phyloP scores from a whole-genome alignment of 2,329 filamentous ascomycete genomes.

The Fusarium guadeloupense region DNA sequence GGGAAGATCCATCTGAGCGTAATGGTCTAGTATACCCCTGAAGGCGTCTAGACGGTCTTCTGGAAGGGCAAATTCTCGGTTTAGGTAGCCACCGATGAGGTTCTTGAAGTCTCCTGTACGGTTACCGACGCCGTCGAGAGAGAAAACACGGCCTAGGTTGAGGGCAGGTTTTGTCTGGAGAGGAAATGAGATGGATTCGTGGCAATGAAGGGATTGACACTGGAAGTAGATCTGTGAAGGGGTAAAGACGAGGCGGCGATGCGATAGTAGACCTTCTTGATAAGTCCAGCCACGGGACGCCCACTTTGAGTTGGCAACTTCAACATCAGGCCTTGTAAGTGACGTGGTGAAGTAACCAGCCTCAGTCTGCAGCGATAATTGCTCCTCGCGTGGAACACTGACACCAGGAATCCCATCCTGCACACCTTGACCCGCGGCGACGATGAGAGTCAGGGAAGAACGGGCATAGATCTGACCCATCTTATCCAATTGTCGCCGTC shows the following conservation, averaged over 20 bases:
- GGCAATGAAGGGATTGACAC: constrained; percentile 50
- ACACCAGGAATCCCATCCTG: constrained; percentile 49
- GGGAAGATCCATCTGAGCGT: constrained; percentile 39
- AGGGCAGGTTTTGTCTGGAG: constrained; percentile 46
- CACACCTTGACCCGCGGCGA: constrained; percentile 47
- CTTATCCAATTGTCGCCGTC: constrained; percentile 43
- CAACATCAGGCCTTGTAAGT: constrained; percentile 48
- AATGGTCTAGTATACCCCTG: constrained; percentile 45
- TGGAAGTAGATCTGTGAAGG: constrained; percentile 52
- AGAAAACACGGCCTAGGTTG: constrained; percentile 48
- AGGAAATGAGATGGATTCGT: constrained; percentile 49
- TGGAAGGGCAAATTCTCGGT: constrained; percentile 40
- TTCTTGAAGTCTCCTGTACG: constrained; percentile 41
- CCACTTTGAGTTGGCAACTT: constrained; percentile 50
- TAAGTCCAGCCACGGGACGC: constrained; percentile 50
- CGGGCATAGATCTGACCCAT: constrained; percentile 49
- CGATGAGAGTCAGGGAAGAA: constrained; percentile 48
- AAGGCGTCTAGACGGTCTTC: constrained; percentile 50
- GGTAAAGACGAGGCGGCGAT: constrained; percentile 50
- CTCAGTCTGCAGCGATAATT: constrained; percentile 48
- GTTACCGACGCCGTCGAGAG: constrained; percentile 33
- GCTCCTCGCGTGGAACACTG: constrained; percentile 47
- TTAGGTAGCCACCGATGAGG: constrained; percentile 47
- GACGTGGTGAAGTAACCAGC: constrained; percentile 50
- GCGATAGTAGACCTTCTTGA: constrained; percentile 50